Evolutionary conservation across 2,329 filamentous ascomycete genomes (phyloP).

Genomic region (Colletotrichum orbiculare): DNA sequence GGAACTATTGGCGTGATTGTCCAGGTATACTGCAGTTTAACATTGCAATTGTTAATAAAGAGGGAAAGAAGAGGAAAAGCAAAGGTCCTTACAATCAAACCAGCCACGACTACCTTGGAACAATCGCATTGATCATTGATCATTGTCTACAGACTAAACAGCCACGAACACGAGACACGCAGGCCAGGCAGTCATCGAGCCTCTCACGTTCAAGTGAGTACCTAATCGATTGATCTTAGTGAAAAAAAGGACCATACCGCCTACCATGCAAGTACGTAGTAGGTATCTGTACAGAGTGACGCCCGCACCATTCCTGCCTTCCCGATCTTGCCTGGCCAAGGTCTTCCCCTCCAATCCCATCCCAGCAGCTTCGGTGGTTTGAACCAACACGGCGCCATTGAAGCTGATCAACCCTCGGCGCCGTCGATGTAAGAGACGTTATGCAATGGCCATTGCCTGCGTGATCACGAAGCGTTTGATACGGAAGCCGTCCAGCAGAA

Average conservation of each 20-base stretch:
- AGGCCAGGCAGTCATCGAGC: not conserved
- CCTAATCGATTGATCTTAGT: conserved; percentile 13
- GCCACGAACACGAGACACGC: conserved; percentile 12
- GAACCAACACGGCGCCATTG: too few species aligned
- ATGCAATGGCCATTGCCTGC: not conserved
- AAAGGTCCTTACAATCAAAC: not conserved
- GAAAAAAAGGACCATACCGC: not conserved
- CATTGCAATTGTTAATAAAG: not conserved
- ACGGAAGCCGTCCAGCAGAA: too few species aligned
- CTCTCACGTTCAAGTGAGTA: conserved; percentile 15
- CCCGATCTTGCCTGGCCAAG: conserved; percentile 21
- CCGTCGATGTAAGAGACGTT: conserved; percentile 5
- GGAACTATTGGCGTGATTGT: not conserved
- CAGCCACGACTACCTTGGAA: not conserved
- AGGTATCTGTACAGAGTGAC: conserved; percentile 1
- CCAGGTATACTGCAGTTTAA: not conserved
- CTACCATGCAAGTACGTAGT: not conserved
- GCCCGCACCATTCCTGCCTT: conserved; percentile 7
- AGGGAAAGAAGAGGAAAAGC: not conserved
- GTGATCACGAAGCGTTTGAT: not conserved
- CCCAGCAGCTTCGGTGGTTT: not conserved
- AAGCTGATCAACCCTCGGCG: conserved; percentile 1
- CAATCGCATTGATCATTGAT: too few species aligned
- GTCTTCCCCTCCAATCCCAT: not conserved
- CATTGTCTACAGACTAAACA: too few species aligned